Conservation (phyloP, 805 yeast genomes). For the Grigorovia jiainica region DNA sequence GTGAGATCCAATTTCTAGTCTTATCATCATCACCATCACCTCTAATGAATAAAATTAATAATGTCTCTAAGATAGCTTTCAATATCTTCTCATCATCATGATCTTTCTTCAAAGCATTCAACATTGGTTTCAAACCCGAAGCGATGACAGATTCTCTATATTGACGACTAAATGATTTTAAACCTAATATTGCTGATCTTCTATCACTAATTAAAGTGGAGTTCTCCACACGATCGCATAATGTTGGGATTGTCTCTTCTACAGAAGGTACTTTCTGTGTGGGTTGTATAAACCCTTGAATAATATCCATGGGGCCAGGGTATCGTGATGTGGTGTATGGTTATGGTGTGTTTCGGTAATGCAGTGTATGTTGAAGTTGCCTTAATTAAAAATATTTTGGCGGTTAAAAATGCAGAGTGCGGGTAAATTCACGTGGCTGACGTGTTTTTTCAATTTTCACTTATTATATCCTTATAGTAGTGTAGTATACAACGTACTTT, state of each 20-base stretch:
- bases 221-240: conserved; percentile 80
- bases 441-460: neutral
- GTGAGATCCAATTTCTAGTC: conserved; percentile 63
- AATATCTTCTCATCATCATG: conserved; percentile 59
- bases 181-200: conserved; percentile 80
- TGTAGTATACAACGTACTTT: too few relatives aligned
- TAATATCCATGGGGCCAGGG: conserved; percentile 34
- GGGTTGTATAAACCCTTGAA: conserved; percentile 32
- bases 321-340: too few relatives aligned
- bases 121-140: conserved; percentile 66
- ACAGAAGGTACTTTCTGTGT: conserved; percentile 49
- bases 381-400: neutral
- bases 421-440: neutral
- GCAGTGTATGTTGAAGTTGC: neutral
- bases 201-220: conserved; percentile 77
- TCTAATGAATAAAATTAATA: conserved; percentile 69
- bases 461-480: too few relatives aligned
- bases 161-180: conserved; percentile 81
- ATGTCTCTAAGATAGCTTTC: conserved; percentile 76
- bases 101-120: conserved; percentile 58
- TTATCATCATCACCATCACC: conserved; percentile 53
- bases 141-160: conserved; percentile 88
- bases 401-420: neutral
- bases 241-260: conserved; percentile 77
- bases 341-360: neutral